Conservation (phyloP, 2,329 filamentous ascomycete genomes). For the Pestalotiopsis sp. region DNA sequence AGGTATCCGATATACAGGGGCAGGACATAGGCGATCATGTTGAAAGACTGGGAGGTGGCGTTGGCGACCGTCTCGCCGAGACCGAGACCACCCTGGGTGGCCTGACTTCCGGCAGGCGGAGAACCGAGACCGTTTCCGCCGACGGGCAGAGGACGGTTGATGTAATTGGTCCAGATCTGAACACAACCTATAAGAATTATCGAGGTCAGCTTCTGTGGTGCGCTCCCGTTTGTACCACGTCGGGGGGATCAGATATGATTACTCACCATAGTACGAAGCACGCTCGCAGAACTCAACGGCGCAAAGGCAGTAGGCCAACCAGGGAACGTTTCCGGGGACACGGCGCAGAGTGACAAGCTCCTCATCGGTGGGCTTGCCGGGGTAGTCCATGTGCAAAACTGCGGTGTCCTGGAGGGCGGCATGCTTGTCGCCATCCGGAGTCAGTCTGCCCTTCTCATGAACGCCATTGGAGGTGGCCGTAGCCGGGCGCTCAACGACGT, state of each 20-base stretch:
- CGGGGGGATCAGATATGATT: background rate
- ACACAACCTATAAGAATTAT: slow-evolving; percentile 10
- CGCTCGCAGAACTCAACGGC: slow-evolving; percentile 63
- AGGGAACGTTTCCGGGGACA: slow-evolving; percentile 53
- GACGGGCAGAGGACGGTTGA: slow-evolving; percentile 60
- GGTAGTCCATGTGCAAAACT: slow-evolving; percentile 24
- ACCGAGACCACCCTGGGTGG: slow-evolving; percentile 60
- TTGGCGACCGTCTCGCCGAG: slow-evolving; percentile 54
- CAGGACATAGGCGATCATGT: slow-evolving; percentile 58
- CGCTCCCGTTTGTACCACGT: background rate
- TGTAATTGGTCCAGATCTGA: slow-evolving; percentile 52
- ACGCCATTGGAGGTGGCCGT: background rate
- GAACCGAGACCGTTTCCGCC: slow-evolving; percentile 52
- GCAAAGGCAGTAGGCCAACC: slow-evolving; percentile 57
- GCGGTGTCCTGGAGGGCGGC: slow-evolving; percentile 2
- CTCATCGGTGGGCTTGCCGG: slow-evolving; percentile 43
- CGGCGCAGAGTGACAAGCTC: slow-evolving; percentile 40
- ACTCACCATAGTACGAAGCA: slow-evolving; percentile 61
- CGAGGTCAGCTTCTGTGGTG: background rate
- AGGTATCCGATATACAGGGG: slow-evolving; percentile 60
- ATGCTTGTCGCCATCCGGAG: slow-evolving; percentile 1
- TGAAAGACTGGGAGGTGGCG: slow-evolving; percentile 56
- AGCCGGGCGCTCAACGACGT: background rate
- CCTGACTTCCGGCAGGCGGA: slow-evolving; percentile 37
- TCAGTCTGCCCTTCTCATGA: background rate